Conservation (phyloP, 2,329 filamentous ascomycete species). For the Fusarium buxicola region DNA sequence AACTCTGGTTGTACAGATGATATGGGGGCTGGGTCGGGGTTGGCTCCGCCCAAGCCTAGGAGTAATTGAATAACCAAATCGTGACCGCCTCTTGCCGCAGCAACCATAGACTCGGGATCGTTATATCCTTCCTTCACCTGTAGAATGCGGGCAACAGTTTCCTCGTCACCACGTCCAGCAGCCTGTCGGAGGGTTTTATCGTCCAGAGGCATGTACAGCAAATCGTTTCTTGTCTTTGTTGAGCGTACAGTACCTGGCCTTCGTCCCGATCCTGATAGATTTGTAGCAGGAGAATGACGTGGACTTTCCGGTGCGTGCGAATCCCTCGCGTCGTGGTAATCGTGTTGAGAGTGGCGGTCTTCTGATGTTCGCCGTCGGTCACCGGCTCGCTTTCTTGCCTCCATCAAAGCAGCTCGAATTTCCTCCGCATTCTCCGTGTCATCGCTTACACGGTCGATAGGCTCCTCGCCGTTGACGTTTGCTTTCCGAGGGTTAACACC, state of each 20-base stretch:
- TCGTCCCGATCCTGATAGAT: slow-evolving; percentile 55
- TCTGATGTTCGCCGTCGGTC: slow-evolving; percentile 68
- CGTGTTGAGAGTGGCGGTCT: slow-evolving; percentile 63
- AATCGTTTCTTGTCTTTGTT: slow-evolving; percentile 72
- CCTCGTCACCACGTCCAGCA: slow-evolving; percentile 70
- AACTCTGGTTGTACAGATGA: slow-evolving; percentile 72
- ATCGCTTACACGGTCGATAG: slow-evolving; percentile 82
- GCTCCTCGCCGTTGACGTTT: slow-evolving; percentile 93
- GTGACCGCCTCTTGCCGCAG: slow-evolving; percentile 91
- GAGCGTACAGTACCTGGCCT: slow-evolving; percentile 67
- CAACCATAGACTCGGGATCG: slow-evolving; percentile 89
- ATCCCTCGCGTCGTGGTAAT: slow-evolving; percentile 60
- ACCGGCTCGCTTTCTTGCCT: slow-evolving; percentile 66
- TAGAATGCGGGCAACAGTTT: slow-evolving; percentile 70
- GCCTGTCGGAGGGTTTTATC: slow-evolving; percentile 71
- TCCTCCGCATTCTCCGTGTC: slow-evolving; percentile 83
- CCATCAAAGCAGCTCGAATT: slow-evolving; percentile 76
- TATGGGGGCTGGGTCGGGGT: slow-evolving; percentile 76
- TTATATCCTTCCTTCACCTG: slow-evolving; percentile 71
- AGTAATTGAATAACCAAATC: slow-evolving; percentile 86
- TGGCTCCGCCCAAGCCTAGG: slow-evolving; percentile 73
- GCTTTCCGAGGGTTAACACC: slow-evolving; percentile 92
- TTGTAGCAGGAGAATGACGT: slow-evolving; percentile 64
- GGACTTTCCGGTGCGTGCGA: slow-evolving; percentile 70
- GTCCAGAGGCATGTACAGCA: slow-evolving; percentile 72